These are phyloP conservation scores for Acanthamoeba castellanii DNA, from an alignment of 208 protist genomes.

Conservation along the genomic window DNA sequence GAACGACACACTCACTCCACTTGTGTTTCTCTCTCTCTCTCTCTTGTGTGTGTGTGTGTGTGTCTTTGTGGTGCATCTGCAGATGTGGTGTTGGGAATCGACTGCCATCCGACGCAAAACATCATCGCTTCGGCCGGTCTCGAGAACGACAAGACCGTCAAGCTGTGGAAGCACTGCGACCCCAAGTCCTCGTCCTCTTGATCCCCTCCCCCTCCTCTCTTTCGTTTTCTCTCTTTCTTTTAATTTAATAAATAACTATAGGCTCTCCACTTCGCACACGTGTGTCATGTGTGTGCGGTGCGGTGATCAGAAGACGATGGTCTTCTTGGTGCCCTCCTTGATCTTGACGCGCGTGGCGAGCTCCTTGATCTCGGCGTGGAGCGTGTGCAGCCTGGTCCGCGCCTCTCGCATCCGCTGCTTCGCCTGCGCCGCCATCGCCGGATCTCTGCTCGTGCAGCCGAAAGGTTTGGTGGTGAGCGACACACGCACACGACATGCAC, in stretches of 20 bases:
- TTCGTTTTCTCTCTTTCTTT: neutral
- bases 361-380: conserved; percentile 33
- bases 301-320: neutral
- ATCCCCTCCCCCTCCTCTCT: neutral
- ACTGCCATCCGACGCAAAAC: conserved; percentile 87
- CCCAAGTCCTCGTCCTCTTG: conserved; percentile 15
- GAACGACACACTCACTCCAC: no score
- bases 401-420: conserved; percentile 1
- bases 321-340: conserved; percentile 56
- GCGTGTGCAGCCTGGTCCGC: neutral
- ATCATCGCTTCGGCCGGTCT: conserved; percentile 89
- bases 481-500: neutral
- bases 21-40: neutral
- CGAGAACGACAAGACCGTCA: conserved; percentile 80
- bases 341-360: conserved; percentile 22
- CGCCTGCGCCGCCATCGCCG: neutral
- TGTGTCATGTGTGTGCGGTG: neutral
- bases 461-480: neutral
- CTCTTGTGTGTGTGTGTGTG: neutral
- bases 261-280: no score
- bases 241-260: no score
- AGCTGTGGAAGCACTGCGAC: conserved; percentile 71
- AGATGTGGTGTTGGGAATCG: conserved; percentile 87
- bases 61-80: neutral
- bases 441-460: neutral